A percentile compares a stretch with the other conserved stretches of the same genome.
Conservation (phyloP, 225 moss, liverwort and hornwort genomes). For the Takakia lepidozioides region DNA sequence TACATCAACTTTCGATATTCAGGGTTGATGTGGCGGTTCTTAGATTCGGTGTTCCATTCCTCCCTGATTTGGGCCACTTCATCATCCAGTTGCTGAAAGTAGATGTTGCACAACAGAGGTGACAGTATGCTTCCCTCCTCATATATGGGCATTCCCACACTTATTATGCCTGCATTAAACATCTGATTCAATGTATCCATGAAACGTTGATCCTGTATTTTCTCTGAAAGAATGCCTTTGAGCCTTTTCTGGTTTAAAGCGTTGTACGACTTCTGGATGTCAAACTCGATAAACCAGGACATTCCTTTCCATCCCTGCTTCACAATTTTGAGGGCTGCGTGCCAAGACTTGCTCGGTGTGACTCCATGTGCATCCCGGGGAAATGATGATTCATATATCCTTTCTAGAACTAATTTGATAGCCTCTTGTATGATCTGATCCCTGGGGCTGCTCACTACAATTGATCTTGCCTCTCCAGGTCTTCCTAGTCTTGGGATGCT, state of each 20-base stretch:
- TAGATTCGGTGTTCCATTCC: constrained; percentile 9
- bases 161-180: constrained; percentile 25
- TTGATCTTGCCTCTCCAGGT: constrained; percentile 17
- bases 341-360: constrained; percentile 24
- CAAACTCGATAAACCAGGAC: constrained; percentile 50
- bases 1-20: not conserved
- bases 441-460: constrained; percentile 17
- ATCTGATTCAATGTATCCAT: constrained; percentile 27
- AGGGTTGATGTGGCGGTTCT: not conserved
- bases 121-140: constrained; percentile 47
- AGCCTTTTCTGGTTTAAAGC: constrained; percentile 26
- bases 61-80: constrained; percentile 33
- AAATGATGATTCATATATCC: constrained; percentile 29
- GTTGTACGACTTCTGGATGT: constrained; percentile 32
- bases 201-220: constrained; percentile 29
- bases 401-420: constrained; percentile 19
- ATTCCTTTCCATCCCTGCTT: constrained; percentile 44
- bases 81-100: constrained; percentile 37
- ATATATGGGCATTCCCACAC: constrained; percentile 22
- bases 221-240: constrained; percentile 19
- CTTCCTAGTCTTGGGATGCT: constrained; percentile 26
- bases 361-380: constrained; percentile 6
- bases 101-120: constrained; percentile 30
- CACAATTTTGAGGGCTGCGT: constrained; percentile 37
- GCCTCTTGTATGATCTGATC: constrained; percentile 59